Evolutionary conservation across 768 basidiomycete species (phyloP), one percentile per base, ranked within the genome.

Genomic region (Guyanaporus albipodus): DNA sequence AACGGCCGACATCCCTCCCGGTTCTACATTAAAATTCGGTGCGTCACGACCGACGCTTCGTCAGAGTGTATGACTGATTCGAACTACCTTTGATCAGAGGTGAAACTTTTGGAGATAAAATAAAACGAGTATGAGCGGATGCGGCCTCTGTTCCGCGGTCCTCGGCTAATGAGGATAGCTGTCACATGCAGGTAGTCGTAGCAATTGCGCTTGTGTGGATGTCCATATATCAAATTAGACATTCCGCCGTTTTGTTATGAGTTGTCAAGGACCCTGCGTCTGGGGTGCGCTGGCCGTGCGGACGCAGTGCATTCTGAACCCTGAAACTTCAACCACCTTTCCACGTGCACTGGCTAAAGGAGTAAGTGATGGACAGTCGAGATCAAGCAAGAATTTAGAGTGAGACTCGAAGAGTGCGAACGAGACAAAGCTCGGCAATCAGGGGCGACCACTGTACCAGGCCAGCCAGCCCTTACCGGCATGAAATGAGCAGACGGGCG

Each of bases 1-100:
- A 59, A 69, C 68, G 6, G 52, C 50, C 3, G 76, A 64, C 9
- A 93, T 95, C 46, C 92, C 92, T 42, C 59, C 80, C 32, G 87
- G 87, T 66, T 83, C 92, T 6, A 91, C 87, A 14, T 75, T 95
- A 42, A 73, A 72, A 51, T 95, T 95, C 60, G 92, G 87, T 88
- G 56, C 52, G 83, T 70, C 15, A 22, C 31, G 36, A 32, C 26
- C 10, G 39, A 50, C 49, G 46, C 19, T 22, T 22, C 22, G 31
- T 24, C 23, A 22, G 24, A 31, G 23, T 35, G 22, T 36, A 11
- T 28, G 48, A 45, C 49, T 62, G 46, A 62, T 49, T 29, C 31
- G n/a, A n/a, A 18, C 24, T 12, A 21, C 38, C 41, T 34, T 29
- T 19, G 48, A 40, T 41, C 67, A 87, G 86, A 87, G 72, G 80